Evolutionary conservation across 2,329 filamentous ascomycete genomes (phyloP).

Genomic region (Emmonsiellopsis sp.): DNA sequence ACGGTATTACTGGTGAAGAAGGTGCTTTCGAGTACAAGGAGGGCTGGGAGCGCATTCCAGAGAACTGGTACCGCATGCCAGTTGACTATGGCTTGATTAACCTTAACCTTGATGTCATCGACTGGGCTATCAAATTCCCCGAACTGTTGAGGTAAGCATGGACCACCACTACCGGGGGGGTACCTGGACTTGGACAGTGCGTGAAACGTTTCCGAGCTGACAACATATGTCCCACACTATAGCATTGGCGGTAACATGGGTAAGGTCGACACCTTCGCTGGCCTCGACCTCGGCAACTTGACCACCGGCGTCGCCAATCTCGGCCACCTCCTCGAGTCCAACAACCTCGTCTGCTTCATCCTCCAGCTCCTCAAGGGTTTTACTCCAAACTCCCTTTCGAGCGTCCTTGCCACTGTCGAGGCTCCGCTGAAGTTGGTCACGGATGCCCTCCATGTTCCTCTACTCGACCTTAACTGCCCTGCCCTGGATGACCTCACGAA

Average conservation of each 20-base stretch:
- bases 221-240: background rate
- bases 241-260: slow-evolving; percentile 47
- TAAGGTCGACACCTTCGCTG: slow-evolving; percentile 42
- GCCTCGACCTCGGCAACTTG: slow-evolving; percentile 35
- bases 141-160: slow-evolving; percentile 26
- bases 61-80: slow-evolving; percentile 43
- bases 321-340: slow-evolving; percentile 28
- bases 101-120: slow-evolving; percentile 33
- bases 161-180: background rate
- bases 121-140: slow-evolving; percentile 32
- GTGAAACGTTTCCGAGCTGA: background rate
- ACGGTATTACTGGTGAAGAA: slow-evolving; percentile 35
- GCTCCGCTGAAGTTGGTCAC: slow-evolving; percentile 21
- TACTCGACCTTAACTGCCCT: slow-evolving; percentile 23
- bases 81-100: slow-evolving; percentile 41
- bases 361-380: slow-evolving; percentile 26
- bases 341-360: slow-evolving; percentile 33
- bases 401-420: slow-evolving; percentile 21
- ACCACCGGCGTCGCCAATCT: slow-evolving; percentile 34
- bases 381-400: slow-evolving; percentile 24
- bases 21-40: slow-evolving; percentile 35
- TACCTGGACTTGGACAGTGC: background rate
- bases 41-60: slow-evolving; percentile 45
- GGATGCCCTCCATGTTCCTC: slow-evolving; percentile 19
- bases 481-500: slow-evolving; percentile 24